Evolutionary conservation across 2,329 filamentous ascomycete species (phyloP), one percentile per base, ranked within the genome.

Genomic region (Colletotrichum sp.): DNA sequence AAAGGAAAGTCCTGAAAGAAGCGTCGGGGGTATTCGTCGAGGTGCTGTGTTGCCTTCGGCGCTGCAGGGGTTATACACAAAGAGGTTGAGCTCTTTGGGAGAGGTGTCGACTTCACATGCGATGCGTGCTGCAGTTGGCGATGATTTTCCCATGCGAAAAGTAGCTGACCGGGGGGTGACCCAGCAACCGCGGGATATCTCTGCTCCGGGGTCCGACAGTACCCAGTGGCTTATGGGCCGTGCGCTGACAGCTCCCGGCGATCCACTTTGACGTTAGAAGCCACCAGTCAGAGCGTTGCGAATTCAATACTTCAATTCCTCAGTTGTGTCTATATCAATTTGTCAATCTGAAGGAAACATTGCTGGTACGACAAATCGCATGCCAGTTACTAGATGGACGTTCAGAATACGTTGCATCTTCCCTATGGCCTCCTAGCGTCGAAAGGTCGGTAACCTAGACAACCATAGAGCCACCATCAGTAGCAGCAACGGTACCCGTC

Each of bases 111-210:
- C 32, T 34, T 65, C 59, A 36, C 57, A 55, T 64, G 68, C 68
- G 39, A 61, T 60, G 65, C 63, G 14, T 8, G 16, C 43, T 13
- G 68, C 36, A 28, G 61, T 24, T 68, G 63, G 73, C n/a, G 57
- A 75, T 75, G 70, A 69, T 68, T 73, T 73, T 75, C 64, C 39
- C 30, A 52, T 68, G 70, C 70, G 70, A 75, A 69, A 69, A 73
- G 70, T 48, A 55, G 48, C 34, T 48, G 28, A 55, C 71, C 68
- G 34, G 48, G 63, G 64, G 63, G n/a, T 75, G 70, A 65, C 73
- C 73, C 70, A 69, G 64, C 73, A 75, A 75, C 70, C 13, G 9
- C 73, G 73, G 73, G 52, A 30, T 65, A 73, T 75, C 48, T 32
- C 34, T 14, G 24, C 14, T 18, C 68, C 68, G 68, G 21, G 2